phyloP scores from a whole-genome alignment of 306 rosid species.

The Acacia confusa region DNA sequence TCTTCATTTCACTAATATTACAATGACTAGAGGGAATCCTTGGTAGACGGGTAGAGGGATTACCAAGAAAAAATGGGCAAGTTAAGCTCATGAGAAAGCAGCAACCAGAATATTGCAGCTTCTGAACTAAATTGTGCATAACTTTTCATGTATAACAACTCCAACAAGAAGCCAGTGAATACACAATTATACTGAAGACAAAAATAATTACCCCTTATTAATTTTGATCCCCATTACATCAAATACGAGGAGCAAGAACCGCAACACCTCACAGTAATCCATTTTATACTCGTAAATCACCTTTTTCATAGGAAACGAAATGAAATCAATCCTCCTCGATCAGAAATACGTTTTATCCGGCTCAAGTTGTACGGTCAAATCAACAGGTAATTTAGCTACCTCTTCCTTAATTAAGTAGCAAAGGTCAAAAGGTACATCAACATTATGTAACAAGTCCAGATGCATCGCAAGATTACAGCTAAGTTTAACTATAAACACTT shows the following conservation, averaged over 20 bases:
- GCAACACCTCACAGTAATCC: background rate
- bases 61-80: background rate
- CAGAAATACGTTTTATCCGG: background rate
- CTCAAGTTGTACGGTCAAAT: background rate
- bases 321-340: slow-evolving; percentile 3
- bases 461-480: background rate
- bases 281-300: background rate
- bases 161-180: background rate
- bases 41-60: background rate
- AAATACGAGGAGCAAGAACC: background rate
- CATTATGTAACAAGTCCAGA: background rate
- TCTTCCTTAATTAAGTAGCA: background rate
- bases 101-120: background rate
- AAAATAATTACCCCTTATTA: background rate
- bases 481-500: background rate
- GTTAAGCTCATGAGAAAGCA: background rate
- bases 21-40: background rate
- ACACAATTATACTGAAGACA: background rate
- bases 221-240: background rate
- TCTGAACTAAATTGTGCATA: slow-evolving; percentile 9
- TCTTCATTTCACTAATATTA: background rate
- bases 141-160: background rate
- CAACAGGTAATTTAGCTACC: background rate
- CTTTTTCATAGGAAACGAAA: background rate
- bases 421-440: background rate